Evolutionary conservation across 805 yeast species (phyloP).

Genomic region (Wickerhamiella qilinensis): DNA sequence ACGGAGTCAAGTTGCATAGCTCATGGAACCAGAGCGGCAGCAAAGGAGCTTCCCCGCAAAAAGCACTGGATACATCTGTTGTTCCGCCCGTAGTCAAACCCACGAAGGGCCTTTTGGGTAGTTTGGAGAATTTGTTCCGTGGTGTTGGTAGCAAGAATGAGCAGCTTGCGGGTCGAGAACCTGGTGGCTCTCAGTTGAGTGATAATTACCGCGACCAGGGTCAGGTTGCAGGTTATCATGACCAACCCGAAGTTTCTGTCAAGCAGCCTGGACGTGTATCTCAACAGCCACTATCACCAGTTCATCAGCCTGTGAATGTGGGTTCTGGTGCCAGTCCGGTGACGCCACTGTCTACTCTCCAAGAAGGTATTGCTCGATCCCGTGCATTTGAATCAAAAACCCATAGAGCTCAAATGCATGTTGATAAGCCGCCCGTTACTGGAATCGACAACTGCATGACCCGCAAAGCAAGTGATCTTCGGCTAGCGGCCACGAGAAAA

Average conservation of each 20-base stretch:
- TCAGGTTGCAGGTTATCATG: too few relatives aligned
- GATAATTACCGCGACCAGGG: too few relatives aligned
- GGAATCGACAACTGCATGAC: neutral
- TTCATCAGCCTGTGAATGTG: neutral
- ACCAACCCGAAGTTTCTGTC: neutral
- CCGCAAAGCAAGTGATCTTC: neutral
- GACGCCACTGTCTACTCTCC: neutral
- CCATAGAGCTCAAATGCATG: neutral
- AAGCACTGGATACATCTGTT: neutral
- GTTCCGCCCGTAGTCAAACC: neutral
- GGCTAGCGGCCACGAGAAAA: slow-evolving; percentile 1
- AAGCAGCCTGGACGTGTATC: neutral
- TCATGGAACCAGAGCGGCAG: too few relatives aligned
- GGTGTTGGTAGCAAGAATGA: too few relatives aligned
- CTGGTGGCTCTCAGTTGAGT: too few relatives aligned
- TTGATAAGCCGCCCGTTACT: neutral
- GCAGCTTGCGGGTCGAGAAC: too few relatives aligned
- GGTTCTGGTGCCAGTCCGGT: neutral
- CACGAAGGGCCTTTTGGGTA: neutral
- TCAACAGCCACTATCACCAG: neutral
- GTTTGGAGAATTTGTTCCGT: neutral
- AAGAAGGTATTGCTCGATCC: neutral
- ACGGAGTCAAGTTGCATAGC: neutral
- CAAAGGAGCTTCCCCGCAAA: neutral
- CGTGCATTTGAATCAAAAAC: neutral